These are phyloP conservation scores for Fusarium cyanostomum DNA, from an alignment of 2,329 filamentous ascomycete genomes.

Conservation along the genomic window DNA sequence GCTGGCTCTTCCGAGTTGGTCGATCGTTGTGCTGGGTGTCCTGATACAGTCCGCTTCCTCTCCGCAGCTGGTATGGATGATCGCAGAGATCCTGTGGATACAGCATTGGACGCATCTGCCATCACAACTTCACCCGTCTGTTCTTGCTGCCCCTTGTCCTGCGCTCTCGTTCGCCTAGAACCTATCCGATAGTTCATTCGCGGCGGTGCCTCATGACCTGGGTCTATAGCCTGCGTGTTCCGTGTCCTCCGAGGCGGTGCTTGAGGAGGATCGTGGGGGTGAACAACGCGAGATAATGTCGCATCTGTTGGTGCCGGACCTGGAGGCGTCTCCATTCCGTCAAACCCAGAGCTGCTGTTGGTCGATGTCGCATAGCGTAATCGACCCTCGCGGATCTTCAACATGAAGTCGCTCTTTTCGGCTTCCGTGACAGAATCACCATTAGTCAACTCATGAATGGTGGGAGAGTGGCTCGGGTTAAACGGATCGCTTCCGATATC, in stretches of 20 bases:
- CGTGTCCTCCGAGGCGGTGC: constrained; percentile 64
- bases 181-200: constrained; percentile 69
- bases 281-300: constrained; percentile 34
- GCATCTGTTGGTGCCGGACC: constrained; percentile 39
- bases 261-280: constrained; percentile 58
- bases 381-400: constrained; percentile 63
- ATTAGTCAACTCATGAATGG: constrained; percentile 55
- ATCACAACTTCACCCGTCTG: constrained; percentile 51
- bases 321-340: constrained; percentile 71
- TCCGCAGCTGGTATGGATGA: constrained; percentile 63
- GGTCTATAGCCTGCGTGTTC: constrained; percentile 61
- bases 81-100: constrained; percentile 49
- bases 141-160: constrained; percentile 49
- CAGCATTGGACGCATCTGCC: constrained; percentile 52
- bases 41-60: constrained; percentile 92
- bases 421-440: constrained; percentile 53
- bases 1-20: constrained; percentile 67
- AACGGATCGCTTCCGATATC: constrained; percentile 61
- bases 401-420: constrained; percentile 64
- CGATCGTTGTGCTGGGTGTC: constrained; percentile 70
- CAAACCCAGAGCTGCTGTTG: constrained; percentile 54
- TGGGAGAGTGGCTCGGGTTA: constrained; percentile 54
- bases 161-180: constrained; percentile 54
- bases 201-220: constrained; percentile 67
- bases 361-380: constrained; percentile 55